A percentile compares a stretch with the other conserved stretches of the same genome.
Conservation (phyloP, 495 filamentous ascomycete species). For the Penicillium taxi region DNA sequence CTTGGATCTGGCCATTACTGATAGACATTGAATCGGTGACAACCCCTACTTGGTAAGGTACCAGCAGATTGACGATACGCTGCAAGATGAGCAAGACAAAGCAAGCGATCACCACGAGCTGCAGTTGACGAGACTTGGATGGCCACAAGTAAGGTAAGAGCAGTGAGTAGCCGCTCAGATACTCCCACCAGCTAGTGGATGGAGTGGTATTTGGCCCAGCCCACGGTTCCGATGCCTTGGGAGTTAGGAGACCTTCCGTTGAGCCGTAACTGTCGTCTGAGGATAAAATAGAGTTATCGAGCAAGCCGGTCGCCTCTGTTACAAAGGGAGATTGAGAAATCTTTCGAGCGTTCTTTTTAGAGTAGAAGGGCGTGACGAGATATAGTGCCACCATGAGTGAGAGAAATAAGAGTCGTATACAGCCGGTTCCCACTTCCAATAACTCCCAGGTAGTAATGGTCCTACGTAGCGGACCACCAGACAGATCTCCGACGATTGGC, state of each 20-base stretch:
- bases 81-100: conserved; percentile 68
- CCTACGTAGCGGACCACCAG: conserved; percentile 29
- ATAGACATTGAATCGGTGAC: too few species aligned
- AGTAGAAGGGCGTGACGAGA: too few species aligned
- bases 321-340: too few species aligned
- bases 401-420: conserved; percentile 47
- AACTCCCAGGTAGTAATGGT: conserved; percentile 55
- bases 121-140: conserved; percentile 59
- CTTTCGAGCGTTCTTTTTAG: too few species aligned
- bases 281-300: too few species aligned
- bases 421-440: conserved; percentile 48
- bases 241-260: too few species aligned
- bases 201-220: too few species aligned
- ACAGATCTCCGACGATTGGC: conserved; percentile 44
- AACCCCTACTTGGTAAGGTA: too few species aligned
- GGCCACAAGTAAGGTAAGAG: conserved; percentile 97
- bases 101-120: conserved; percentile 71
- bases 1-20: conserved; percentile 32
- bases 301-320: too few species aligned
- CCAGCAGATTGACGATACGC: too few species aligned
- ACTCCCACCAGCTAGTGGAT: conserved; percentile 2
- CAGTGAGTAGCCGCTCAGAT: conserved; percentile 62
- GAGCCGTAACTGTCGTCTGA: too few species aligned
- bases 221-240: too few species aligned
- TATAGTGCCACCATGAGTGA: conserved; percentile 14